Evolutionary conservation across 2,329 filamentous ascomycete species (phyloP).

Genomic region (Exophiala mesophila): DNA sequence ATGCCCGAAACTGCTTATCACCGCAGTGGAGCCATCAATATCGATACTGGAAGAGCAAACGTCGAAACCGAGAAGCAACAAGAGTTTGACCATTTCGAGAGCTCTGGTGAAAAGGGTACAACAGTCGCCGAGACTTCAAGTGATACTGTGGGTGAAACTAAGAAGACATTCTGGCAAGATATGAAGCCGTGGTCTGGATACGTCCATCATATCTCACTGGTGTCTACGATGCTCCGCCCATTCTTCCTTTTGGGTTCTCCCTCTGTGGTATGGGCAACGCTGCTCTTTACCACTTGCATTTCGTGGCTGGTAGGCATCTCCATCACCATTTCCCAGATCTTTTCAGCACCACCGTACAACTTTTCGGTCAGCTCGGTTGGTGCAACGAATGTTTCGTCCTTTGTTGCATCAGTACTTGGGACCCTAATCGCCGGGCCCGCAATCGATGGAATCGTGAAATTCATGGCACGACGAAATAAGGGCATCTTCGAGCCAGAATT

Average conservation of each 20-base stretch:
- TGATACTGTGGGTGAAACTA: constrained; percentile 20
- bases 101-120: constrained; percentile 15
- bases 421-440: constrained; percentile 34
- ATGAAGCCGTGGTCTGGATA: constrained; percentile 38
- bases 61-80: constrained; percentile 27
- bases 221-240: constrained; percentile 35
- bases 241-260: constrained; percentile 36
- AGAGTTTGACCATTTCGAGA: constrained; percentile 27
- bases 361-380: constrained; percentile 32
- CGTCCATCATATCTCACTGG: constrained; percentile 35
- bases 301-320: constrained; percentile 32
- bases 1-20: constrained; percentile 41
- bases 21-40: constrained; percentile 31
- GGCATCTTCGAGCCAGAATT: constrained; percentile 40
- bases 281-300: constrained; percentile 38
- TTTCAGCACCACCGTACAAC: constrained; percentile 32
- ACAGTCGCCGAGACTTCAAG: neutral
- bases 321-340: constrained; percentile 34
- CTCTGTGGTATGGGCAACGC: constrained; percentile 34
- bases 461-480: constrained; percentile 33
- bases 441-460: constrained; percentile 33
- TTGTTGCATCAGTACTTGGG: constrained; percentile 40
- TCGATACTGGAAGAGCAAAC: constrained; percentile 32
- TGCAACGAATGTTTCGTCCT: constrained; percentile 23
- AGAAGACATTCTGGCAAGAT: constrained; percentile 25